Evolutionary conservation across 129 eudicot species (phyloP).

Genomic region (Flaveria bidentis): DNA sequence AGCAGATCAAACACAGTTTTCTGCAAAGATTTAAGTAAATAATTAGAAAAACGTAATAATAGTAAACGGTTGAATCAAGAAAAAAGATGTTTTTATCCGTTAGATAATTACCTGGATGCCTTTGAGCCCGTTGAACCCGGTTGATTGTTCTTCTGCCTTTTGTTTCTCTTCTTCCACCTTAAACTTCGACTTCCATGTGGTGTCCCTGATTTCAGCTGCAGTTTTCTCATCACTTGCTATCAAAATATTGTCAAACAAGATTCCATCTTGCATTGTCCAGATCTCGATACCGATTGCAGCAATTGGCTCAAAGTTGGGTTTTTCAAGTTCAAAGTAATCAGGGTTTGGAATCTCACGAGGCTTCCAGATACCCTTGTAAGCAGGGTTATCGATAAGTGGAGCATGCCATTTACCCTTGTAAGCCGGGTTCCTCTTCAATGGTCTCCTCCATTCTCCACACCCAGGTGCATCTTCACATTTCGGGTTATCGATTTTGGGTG

Average conservation of each 20-base stretch:
- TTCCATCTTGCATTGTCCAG: constrained; percentile 99
- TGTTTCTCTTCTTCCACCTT: constrained; percentile 81
- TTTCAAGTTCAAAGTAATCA: constrained; percentile 74
- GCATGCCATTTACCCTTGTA: constrained; percentile 98
- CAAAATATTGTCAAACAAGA: constrained; percentile 80
- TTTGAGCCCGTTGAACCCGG: constrained; percentile 51
- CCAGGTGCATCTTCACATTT: constrained; percentile 83
- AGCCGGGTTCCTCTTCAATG: constrained; percentile 79
- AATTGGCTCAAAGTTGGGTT: constrained; percentile 84
- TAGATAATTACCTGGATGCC: constrained; percentile 64
- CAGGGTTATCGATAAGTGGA: constrained; percentile 83
- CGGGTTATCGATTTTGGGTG: constrained; percentile 87
- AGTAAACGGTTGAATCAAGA: background rate
- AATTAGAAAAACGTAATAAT: background rate
- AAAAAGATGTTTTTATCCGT: background rate
- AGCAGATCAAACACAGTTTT: too few species aligned
- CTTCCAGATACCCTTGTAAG: constrained; percentile 97
- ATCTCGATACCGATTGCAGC: constrained; percentile 97
- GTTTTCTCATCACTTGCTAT: constrained; percentile 73
- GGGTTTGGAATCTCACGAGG: constrained; percentile 84
- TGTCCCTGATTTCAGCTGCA: constrained; percentile 60
- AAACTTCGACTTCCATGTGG: constrained; percentile 84
- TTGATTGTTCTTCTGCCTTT: constrained; percentile 66
- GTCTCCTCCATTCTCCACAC: constrained; percentile 94
- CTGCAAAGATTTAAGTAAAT: background rate